Conservation (phyloP, 176 grass and related monocot genomes). For the Avena insularis region DNA sequence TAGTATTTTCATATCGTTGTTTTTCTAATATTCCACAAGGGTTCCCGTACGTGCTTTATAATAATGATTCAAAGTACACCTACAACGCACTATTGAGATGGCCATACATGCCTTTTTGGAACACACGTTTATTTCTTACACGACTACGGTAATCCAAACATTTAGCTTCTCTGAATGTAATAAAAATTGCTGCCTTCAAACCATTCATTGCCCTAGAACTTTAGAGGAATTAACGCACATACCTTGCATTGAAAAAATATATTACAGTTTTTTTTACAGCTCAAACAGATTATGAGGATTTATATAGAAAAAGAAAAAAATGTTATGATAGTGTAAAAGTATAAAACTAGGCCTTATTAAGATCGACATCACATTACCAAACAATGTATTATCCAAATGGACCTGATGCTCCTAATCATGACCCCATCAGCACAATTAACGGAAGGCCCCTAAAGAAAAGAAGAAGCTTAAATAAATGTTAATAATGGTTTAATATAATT, state of each 20-base stretch:
- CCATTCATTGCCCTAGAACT: not conserved
- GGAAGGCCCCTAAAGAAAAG: not conserved
- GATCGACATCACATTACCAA: not conserved
- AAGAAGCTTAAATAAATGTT: conserved; percentile 54
- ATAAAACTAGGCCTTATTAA: conserved; percentile 36
- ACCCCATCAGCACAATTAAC: conserved; percentile 53
- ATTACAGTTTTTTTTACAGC: not conserved
- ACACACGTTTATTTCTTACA: not conserved
- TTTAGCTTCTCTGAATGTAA: not conserved
- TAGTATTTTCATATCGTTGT: not conserved
- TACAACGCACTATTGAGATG: not conserved
- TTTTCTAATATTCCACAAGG: not conserved
- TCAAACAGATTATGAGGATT: not conserved
- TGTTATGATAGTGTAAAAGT: not conserved
- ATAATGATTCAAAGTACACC: not conserved
- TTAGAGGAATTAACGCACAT: not conserved
- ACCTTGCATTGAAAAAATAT: not conserved
- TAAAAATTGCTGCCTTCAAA: not conserved
- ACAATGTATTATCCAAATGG: conserved; percentile 19
- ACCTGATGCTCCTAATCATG: conserved; percentile 53
- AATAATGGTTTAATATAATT: not conserved
- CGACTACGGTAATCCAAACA: too few relatives aligned
- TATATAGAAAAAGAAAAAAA: not conserved
- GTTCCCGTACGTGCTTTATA: too few relatives aligned
- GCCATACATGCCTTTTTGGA: not conserved